Percentiles rank a stretch among this genome's conserved stretches.
Conservation (phyloP, 106 monocot genomes). For the Dendrobium chrysotoxum region DNA sequence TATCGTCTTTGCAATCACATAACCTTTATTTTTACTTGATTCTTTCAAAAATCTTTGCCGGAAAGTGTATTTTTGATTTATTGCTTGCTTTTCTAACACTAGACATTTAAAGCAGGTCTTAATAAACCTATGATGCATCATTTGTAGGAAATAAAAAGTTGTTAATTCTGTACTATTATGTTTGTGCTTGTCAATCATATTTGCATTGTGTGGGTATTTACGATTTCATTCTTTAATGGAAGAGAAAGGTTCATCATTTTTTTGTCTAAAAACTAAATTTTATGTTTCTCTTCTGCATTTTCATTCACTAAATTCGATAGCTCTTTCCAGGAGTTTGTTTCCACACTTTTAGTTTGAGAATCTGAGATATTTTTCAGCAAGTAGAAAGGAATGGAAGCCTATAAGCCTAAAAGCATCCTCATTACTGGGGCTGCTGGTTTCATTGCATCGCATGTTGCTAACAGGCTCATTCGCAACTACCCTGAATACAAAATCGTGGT, state of each 20-base stretch:
- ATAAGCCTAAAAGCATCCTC: conserved; percentile 32
- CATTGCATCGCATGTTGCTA: conserved; percentile 32
- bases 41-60: too few species aligned
- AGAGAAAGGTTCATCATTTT: background rate
- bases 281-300: background rate
- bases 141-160: background rate
- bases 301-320: background rate
- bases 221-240: background rate
- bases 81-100: too few species aligned
- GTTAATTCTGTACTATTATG: background rate
- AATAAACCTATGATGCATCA: background rate
- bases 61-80: too few species aligned
- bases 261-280: background rate
- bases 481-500: conserved; percentile 34
- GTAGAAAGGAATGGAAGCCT: background rate
- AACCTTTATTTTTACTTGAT: too few species aligned
- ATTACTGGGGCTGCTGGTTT: conserved; percentile 33
- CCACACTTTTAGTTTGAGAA: background rate
- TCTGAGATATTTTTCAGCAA: background rate
- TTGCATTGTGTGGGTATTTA: background rate
- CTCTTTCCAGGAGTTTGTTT: background rate
- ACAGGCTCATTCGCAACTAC: conserved; percentile 29
- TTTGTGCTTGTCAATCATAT: background rate
- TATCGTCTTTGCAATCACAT: too few species aligned
- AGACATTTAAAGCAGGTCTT: background rate